A percentile compares a stretch with the other conserved stretches of the same genome.
These are phyloP conservation scores for Beta vulgaris DNA, from an alignment of 148 eudicot genomes.

Conservation along the genomic window DNA sequence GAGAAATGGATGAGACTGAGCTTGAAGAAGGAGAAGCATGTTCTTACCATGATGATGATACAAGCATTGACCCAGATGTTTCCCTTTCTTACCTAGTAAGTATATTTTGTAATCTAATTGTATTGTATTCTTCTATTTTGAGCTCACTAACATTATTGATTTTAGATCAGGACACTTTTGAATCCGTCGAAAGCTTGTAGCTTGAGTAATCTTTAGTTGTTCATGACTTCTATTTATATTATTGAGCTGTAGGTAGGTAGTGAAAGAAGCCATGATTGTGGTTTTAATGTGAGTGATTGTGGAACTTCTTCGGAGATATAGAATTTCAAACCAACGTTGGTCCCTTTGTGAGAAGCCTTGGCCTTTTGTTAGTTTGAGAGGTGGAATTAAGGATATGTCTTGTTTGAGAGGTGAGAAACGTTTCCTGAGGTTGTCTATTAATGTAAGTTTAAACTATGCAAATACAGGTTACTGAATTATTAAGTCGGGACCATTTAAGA, in stretches of 20 bases:
- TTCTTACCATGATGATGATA: slow-evolving; percentile 46
- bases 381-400: neutral
- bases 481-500: neutral
- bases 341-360: neutral
- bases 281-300: neutral
- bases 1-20: slow-evolving; percentile 64
- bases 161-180: slow-evolving; percentile 17
- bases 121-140: neutral
- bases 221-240: neutral
- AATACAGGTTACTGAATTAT: neutral
- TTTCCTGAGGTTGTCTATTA: neutral
- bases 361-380: neutral
- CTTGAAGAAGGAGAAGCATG: slow-evolving; percentile 93
- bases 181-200: slow-evolving; percentile 1
- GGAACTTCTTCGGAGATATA: neutral
- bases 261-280: neutral
- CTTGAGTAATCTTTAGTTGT: slow-evolving; percentile 6
- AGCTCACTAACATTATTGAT: slow-evolving; percentile 2
- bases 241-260: neutral
- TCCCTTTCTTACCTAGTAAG: slow-evolving; percentile 87
- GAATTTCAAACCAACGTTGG: neutral
- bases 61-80: slow-evolving; percentile 86
- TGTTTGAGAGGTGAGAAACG: neutral
- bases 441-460: neutral
- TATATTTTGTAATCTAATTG: neutral